Conservation (phyloP, 805 yeast genomes). For the Wickerhamiella brachini region DNA sequence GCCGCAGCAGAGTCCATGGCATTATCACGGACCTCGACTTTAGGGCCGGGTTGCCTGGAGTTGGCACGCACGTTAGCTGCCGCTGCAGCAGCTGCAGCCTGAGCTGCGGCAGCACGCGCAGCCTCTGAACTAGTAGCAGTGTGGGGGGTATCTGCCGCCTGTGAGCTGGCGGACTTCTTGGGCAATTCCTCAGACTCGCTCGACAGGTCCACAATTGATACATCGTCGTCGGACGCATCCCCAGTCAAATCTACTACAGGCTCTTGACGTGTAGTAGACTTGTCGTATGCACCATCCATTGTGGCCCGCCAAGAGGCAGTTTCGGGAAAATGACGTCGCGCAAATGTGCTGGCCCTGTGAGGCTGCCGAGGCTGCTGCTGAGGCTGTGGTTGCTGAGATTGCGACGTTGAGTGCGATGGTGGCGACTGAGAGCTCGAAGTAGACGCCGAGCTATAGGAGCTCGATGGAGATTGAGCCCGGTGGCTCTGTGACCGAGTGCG, state of each 20-base stretch:
- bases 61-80: no score
- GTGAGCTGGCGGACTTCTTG: not conserved
- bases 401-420: not conserved
- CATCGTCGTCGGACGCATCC: not conserved
- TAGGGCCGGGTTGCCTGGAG: no score
- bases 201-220: not conserved
- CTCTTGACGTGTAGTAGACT: not conserved
- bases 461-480: no score
- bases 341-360: not conserved
- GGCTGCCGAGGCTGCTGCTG: not conserved
- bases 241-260: not conserved
- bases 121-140: no score
- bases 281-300: not conserved
- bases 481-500: no score
- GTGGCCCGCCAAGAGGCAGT: not conserved
- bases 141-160: no score
- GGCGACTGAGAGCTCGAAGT: not conserved
- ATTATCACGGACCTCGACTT: not conserved
- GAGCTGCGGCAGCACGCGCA: not conserved
- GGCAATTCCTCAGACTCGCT: not conserved
- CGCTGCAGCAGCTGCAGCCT: not conserved
- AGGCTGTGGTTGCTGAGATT: not conserved
- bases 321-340: not conserved
- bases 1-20: not conserved
- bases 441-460: no score